phyloP scores from a whole-genome alignment of 225 moss, liverwort and hornwort species.

The Straminergon stramineum region DNA sequence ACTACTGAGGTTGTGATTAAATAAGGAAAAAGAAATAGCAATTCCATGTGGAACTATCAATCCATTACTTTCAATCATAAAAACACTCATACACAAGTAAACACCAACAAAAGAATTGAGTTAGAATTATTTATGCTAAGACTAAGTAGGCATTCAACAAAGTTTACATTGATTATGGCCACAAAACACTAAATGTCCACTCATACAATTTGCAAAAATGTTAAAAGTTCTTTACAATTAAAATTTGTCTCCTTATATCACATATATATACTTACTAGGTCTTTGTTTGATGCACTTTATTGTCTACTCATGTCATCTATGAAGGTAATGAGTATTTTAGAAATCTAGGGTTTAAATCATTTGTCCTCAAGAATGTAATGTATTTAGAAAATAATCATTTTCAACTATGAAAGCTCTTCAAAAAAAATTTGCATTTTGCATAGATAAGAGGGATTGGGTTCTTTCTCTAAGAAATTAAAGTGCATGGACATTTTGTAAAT shows the following conservation, averaged over 20 bases:
- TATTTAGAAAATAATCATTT: neutral
- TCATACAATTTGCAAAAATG: too few relatives aligned
- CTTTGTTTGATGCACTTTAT: neutral
- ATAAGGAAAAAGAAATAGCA: neutral
- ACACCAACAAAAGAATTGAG: neutral
- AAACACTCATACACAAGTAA: neutral
- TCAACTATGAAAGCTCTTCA: neutral
- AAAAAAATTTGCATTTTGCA: neutral
- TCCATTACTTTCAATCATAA: neutral
- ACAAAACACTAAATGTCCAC: neutral
- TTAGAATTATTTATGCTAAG: too few relatives aligned
- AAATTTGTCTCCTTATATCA: too few relatives aligned
- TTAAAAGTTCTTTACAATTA: too few relatives aligned
- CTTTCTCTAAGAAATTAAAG: accelerated
- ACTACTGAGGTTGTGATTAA: neutral
- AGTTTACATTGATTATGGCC: neutral
- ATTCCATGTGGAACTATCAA: accelerated
- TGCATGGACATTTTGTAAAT: neutral
- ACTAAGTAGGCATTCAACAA: neutral
- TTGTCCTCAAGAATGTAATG: neutral
- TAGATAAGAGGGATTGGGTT: neutral
- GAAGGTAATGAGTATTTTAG: neutral
- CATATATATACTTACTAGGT: accelerated
- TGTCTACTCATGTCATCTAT: neutral
- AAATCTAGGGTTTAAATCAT: too few relatives aligned